Base-by-base conservation (phyloP, 202 grass and related monocot species). In the Zizania palustris region DNA sequence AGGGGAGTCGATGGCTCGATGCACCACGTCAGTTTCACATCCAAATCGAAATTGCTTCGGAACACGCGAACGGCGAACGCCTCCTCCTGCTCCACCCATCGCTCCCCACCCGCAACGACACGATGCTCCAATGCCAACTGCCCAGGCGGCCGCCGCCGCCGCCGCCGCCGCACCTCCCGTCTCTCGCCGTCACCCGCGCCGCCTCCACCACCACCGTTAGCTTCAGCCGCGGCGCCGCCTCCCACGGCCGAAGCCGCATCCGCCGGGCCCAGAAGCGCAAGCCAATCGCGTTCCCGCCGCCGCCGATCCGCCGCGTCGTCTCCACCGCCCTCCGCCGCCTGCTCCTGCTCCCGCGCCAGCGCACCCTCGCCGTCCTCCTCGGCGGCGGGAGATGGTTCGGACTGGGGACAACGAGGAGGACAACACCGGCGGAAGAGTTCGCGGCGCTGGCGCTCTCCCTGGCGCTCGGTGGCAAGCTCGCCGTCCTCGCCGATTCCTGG, bases 271-370 rank as follows among this genome's bases (percentile, higher is more conserved):
- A 2, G 28, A 28, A 28, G 28, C 28, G 28, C 83, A 80, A 69
- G 76, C 55, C 5, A 36, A 33, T 76, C 35, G 65, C 37, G 69
- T 84, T 88, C 41, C 81, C 76, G 0, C 58, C 81, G 3, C 12
- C 72, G 65, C 65, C 65, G 34, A 41, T 88, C 20, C 71, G 76
- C 19, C 81, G 86, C 49, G 59, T 88, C 35, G 21, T 88, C 16
- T 76, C 81, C 7, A 71, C 80, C 71, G 65, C 70, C 58, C 58
- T 84, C 19, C 71, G 81, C 71, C 76, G 64, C 58, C 65, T 84
- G 58, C 67, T 82, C 37, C 79, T 67, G 5, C 71, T 71, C 41
- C 76, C 69, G 63, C 64, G 56, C 14, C 69, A 19, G 60, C 80
- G 49, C 11, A 61, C 70, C 41, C 70, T 73, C 80, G 35, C 63